Evolutionary conservation across 129 eudicot species (phyloP).

Genomic region (Deinandra increscens): DNA sequence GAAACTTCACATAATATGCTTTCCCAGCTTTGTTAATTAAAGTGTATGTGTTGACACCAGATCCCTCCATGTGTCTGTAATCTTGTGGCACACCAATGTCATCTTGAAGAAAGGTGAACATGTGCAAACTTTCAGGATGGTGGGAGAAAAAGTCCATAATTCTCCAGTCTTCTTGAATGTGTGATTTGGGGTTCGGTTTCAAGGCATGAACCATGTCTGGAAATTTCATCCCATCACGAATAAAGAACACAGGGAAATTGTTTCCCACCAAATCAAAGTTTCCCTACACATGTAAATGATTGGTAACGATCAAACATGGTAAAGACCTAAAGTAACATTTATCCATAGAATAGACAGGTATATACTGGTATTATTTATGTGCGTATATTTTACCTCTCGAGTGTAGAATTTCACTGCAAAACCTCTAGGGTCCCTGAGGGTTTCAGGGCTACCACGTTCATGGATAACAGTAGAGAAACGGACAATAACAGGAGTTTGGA

Average conservation of each 20-base stretch:
- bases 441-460: conserved; percentile 90
- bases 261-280: conserved; percentile 87
- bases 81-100: conserved; percentile 78
- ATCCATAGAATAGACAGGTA: neutral
- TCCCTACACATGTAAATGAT: conserved; percentile 43
- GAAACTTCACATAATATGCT: conserved; percentile 69
- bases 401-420: conserved; percentile 89
- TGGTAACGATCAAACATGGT: neutral
- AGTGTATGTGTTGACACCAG: conserved; percentile 74
- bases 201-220: conserved; percentile 85
- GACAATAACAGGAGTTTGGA: conserved; percentile 82
- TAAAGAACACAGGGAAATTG: conserved; percentile 81
- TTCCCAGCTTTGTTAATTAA: conserved; percentile 70
- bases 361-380: neutral
- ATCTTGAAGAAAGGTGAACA: conserved; percentile 75
- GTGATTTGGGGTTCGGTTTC: conserved; percentile 83
- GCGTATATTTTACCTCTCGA: conserved; percentile 53
- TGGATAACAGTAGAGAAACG: conserved; percentile 91
- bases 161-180: conserved; percentile 74
- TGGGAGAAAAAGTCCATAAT: conserved; percentile 14
- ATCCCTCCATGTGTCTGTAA: conserved; percentile 84
- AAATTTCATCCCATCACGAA: conserved; percentile 82
- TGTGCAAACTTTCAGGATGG: conserved; percentile 50
- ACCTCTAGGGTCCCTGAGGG: conserved; percentile 85
- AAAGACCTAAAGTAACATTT: neutral